Evolutionary conservation across 108 stramenopile species (phyloP).

Genomic region (Phaeodactylum tricornutum): DNA sequence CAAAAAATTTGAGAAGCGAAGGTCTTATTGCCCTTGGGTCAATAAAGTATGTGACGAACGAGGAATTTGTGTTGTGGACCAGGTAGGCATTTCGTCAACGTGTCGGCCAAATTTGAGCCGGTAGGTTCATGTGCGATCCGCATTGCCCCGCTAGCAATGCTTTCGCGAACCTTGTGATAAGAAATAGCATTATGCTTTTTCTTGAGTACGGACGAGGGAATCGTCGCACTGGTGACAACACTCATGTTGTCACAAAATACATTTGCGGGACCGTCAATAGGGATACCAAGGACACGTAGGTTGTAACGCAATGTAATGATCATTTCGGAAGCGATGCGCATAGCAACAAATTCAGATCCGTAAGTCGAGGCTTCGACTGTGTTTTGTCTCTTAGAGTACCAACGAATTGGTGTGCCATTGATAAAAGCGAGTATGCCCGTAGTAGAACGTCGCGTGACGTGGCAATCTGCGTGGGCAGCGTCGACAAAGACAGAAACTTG

Average conservation of each 20-base stretch:
- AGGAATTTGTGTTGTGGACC: background rate
- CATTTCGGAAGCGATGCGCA: slow-evolving; percentile 25
- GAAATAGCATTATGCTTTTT: slow-evolving; percentile 36
- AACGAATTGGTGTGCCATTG: slow-evolving; percentile 34
- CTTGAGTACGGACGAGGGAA: slow-evolving; percentile 29
- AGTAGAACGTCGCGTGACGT: slow-evolving; percentile 30
- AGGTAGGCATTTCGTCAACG: slow-evolving; percentile 21
- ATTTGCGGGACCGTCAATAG: slow-evolving; percentile 13
- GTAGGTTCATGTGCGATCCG: slow-evolving; percentile 9
- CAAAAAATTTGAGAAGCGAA: too few species aligned
- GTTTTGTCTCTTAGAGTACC: slow-evolving; percentile 39
- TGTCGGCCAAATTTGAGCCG: slow-evolving; percentile 29
- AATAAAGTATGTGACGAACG: background rate
- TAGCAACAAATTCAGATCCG: slow-evolving; percentile 36
- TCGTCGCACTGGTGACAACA: slow-evolving; percentile 16
- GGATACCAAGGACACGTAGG: slow-evolving; percentile 44
- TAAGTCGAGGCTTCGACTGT: slow-evolving; percentile 47
- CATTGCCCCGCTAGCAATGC: slow-evolving; percentile 12
- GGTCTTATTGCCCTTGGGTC: too few species aligned
- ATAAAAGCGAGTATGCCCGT: slow-evolving; percentile 44
- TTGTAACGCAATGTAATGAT: slow-evolving; percentile 42
- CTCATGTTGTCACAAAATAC: slow-evolving; percentile 34
- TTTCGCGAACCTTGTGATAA: slow-evolving; percentile 33
- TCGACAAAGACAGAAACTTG: slow-evolving; percentile 29
- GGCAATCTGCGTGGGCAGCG: slow-evolving; percentile 37